These are phyloP conservation scores for Nepenthes mirabilis DNA, from an alignment of 148 eudicot genomes.

Conservation along the genomic window DNA sequence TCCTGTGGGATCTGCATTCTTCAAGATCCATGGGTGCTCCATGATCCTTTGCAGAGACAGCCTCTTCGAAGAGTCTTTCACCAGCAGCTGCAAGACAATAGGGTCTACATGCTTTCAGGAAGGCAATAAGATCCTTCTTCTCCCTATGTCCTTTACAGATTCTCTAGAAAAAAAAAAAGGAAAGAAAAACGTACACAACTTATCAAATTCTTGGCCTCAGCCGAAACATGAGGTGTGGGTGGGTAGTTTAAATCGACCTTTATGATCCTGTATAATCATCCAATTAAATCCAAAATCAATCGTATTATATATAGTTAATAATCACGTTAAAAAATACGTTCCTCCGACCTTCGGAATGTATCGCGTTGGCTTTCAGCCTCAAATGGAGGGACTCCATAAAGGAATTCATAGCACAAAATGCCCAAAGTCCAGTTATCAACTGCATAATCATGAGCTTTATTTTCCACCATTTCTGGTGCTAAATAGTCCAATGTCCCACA, in stretches of 20 bases:
- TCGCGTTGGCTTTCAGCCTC: constrained; percentile 76
- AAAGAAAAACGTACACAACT: constrained; percentile 30
- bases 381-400: constrained; percentile 83
- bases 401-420: constrained; percentile 73
- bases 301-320: background rate
- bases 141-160: background rate
- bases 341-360: constrained; percentile 55
- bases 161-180: background rate
- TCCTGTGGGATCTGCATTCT: constrained; percentile 45
- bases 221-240: constrained; percentile 42
- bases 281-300: background rate
- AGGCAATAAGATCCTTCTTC: background rate
- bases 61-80: constrained; percentile 80
- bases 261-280: constrained; percentile 36
- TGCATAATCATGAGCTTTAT: constrained; percentile 74
- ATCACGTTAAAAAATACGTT: background rate
- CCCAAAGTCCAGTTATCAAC: constrained; percentile 95
- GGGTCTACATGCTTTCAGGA: background rate
- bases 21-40: constrained; percentile 71
- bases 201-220: constrained; percentile 66
- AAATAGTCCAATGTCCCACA: constrained; percentile 92
- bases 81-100: constrained; percentile 53
- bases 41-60: constrained; percentile 64
- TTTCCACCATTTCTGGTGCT: constrained; percentile 96
- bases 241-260: constrained; percentile 77